Evolutionary conservation across 208 protist genomes (phyloP), one percentile per base, ranked within the genome.

Genomic region (Leishmania guyanensis): DNA sequence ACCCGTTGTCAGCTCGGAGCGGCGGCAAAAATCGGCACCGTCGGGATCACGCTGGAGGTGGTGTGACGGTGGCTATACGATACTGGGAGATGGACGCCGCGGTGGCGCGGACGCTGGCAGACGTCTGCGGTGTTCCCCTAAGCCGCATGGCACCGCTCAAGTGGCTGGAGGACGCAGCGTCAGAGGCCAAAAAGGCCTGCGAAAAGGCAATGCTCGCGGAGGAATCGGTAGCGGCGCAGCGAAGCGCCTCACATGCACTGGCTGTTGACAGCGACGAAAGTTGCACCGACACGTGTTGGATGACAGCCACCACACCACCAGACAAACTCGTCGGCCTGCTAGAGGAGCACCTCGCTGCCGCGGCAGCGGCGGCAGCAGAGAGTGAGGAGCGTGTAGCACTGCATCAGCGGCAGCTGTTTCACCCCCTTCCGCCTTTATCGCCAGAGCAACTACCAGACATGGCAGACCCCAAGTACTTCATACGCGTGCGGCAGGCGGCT

Each of bases 81-180:
- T 84, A 79, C 80, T 86, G 82, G 82, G 80, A 80, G 50, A 51
- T 74, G 43, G 72, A 84, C 54, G 74, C 71, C 6, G 75, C 26
- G 46, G 36, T 90, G n/a, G 79, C 73, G 29, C 71, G 69, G 12
- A 62, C 66, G 64, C 73, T 90, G 77, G 43, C 81, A 12, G 71
- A 78, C 14, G 36, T 68, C 62, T 87, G 68, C 62, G 89, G 89
- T 48, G 77, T 90, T 36, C 64, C 78, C 0, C 5, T 62, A 3
- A 79, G 56, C 29, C 87, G 83, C 2, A 51, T 92, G 2, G 87
- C 73, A 22, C 84, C 87, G 43, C 64, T 91, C 33, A 62, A 58
- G 16, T 92, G 89, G 89, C 78, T 92, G 20, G 74, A 84, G 51
- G 84, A 82, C 76, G 81, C 76, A 46, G 76, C 58, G 72, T 78